Conservation (phyloP, 2,329 filamentous ascomycete genomes). For the Neonectria faginata region DNA sequence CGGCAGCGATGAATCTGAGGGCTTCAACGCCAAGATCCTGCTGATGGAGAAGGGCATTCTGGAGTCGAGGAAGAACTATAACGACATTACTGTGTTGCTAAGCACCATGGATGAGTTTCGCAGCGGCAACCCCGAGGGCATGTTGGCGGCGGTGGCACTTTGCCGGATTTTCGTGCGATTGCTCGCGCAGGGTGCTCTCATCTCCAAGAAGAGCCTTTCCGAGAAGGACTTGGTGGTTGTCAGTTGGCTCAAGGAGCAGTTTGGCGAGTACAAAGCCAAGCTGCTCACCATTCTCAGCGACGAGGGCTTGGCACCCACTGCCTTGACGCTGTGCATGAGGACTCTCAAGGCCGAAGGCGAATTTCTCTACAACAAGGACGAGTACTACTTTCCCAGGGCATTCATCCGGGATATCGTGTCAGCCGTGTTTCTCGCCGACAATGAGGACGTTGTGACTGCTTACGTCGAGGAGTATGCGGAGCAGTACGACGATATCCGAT, state of each 20-base stretch:
- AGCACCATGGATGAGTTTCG: constrained; percentile 62
- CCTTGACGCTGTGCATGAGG: constrained; percentile 84
- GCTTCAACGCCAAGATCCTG: constrained; percentile 74
- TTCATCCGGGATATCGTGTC: constrained; percentile 75
- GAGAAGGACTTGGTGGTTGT: constrained; percentile 81
- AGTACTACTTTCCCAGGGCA: constrained; percentile 75
- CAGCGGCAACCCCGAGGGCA: constrained; percentile 63
- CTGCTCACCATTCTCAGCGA: constrained; percentile 72
- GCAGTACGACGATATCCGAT: constrained; percentile 85
- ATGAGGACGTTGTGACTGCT: constrained; percentile 72
- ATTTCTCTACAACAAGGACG: constrained; percentile 68
- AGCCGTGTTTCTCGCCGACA: constrained; percentile 68
- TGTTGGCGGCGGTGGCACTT: constrained; percentile 81
- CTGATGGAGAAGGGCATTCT: constrained; percentile 83
- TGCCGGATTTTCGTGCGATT: constrained; percentile 89
- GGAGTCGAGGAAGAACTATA: constrained; percentile 90
- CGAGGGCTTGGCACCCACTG: constrained; percentile 74
- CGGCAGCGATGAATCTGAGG: constrained; percentile 61
- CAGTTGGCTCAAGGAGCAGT: constrained; percentile 81
- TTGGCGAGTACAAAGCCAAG: constrained; percentile 75
- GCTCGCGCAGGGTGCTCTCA: constrained; percentile 78
- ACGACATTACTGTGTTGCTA: constrained; percentile 84
- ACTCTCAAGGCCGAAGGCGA: constrained; percentile 83
- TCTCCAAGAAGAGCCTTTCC: constrained; percentile 71
- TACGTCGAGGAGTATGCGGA: constrained; percentile 84